These are phyloP conservation scores for Apiospora rasikravindrae DNA, from an alignment of 2,329 filamentous ascomycete genomes.

Conservation along the genomic window DNA sequence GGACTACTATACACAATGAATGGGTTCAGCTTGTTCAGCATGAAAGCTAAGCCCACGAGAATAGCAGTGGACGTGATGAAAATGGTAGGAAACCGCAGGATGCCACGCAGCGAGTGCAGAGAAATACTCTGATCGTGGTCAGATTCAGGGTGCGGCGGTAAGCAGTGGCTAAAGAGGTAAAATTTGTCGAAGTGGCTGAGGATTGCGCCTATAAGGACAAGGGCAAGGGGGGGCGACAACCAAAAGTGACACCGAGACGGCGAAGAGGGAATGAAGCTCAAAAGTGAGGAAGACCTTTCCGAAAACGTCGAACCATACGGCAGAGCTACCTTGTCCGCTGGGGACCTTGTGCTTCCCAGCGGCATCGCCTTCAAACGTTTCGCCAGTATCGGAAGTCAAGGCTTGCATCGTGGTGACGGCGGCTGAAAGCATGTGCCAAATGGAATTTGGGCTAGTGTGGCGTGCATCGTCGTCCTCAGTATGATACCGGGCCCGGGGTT, in stretches of 20 bases:
- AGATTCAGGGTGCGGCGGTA: conserved; percentile 59
- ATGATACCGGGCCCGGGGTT: conserved; percentile 82
- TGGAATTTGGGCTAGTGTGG: conserved; percentile 67
- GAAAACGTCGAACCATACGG: conserved; percentile 91
- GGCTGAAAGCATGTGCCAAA: conserved; percentile 96
- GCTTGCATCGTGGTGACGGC: conserved; percentile 73
- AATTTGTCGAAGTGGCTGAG: conserved; percentile 76
- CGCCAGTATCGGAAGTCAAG: conserved; percentile 69
- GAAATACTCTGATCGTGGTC: conserved; percentile 60
- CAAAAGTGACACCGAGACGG: conserved; percentile 79
- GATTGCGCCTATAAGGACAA: conserved; percentile 70
- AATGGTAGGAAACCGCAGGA: conserved; percentile 80
- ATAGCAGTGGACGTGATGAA: conserved; percentile 68
- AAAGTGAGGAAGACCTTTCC: conserved; percentile 79
- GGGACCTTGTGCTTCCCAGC: conserved; percentile 62
- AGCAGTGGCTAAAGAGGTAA: conserved; percentile 75
- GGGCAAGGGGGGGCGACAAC: conserved; percentile 77
- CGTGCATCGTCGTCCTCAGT: conserved; percentile 82
- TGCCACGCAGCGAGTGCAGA: conserved; percentile 76
- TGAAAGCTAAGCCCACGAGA: conserved; percentile 70
- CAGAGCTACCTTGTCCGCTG: conserved; percentile 67
- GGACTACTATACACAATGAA: conserved; percentile 83
- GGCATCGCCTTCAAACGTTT: conserved; percentile 63
- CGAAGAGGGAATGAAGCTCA: conserved; percentile 79
- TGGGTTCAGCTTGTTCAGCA: conserved; percentile 82